These are phyloP conservation scores for Diplosphaera chodatii DNA, from an alignment of 139 green algal species.

Conservation along the genomic window DNA sequence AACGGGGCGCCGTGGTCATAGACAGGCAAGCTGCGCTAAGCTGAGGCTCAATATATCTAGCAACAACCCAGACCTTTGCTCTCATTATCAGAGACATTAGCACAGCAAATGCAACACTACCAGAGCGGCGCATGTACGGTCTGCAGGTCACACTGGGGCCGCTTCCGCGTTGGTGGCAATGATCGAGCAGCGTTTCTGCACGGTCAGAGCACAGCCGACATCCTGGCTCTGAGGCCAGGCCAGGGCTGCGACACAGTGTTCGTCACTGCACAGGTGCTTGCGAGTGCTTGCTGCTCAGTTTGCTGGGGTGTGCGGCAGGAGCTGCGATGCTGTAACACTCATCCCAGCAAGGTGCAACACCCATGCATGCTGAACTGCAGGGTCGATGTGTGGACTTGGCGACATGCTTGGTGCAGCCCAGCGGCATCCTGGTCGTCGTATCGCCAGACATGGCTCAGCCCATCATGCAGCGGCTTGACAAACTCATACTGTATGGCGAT, in stretches of 20 bases:
- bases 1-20: constrained; percentile 47
- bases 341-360: constrained; percentile 41
- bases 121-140: too few species aligned
- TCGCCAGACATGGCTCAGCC: constrained; percentile 33
- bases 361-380: constrained; percentile 1
- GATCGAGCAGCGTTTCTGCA: constrained; percentile 59
- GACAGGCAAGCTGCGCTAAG: constrained; percentile 39
- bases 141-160: constrained; percentile 65
- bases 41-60: too few species aligned
- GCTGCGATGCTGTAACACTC: constrained; percentile 45
- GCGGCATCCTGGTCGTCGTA: constrained; percentile 48
- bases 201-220: constrained; percentile 55
- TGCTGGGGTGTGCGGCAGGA: neutral
- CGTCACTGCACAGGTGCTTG: neutral
- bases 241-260: constrained; percentile 53
- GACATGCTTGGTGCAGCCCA: constrained; percentile 33
- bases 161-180: constrained; percentile 52
- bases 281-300: neutral
- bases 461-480: constrained; percentile 56
- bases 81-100: too few species aligned
- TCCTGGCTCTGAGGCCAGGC: constrained; percentile 38
- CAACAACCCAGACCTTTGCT: too few species aligned
- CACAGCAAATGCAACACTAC: too few species aligned
- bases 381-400: constrained; percentile 59
- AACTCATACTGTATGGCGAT: constrained; percentile 71